These are phyloP conservation scores for Penicillium crystallinum DNA, from an alignment of 495 filamentous ascomycete species.

Conservation along the genomic window DNA sequence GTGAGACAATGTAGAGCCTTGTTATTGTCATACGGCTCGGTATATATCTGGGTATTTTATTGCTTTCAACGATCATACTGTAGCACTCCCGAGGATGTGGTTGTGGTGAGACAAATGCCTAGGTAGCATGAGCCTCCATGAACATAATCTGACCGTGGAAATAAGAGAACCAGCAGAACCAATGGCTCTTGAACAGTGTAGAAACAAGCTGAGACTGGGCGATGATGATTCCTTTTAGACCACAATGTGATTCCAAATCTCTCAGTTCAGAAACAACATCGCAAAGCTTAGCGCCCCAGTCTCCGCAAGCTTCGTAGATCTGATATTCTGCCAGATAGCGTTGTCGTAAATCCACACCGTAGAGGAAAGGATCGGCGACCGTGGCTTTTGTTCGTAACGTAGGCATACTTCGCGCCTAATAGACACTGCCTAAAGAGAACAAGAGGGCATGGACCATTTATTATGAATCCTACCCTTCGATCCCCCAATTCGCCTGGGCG, in stretches of 20 bases:
- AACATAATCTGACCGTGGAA: not conserved
- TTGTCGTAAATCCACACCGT: not conserved
- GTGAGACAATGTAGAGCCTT: too few relatives aligned
- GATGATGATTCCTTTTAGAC: not conserved
- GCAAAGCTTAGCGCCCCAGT: not conserved
- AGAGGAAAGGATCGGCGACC: slow-evolving; percentile 5
- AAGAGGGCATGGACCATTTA: slow-evolving; percentile 12
- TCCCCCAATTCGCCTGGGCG: slow-evolving; percentile 31
- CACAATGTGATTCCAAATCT: too few relatives aligned
- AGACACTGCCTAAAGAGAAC: not conserved
- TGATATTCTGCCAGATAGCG: slow-evolving; percentile 5
- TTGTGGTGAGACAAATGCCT: not conserved
- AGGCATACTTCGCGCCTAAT: not conserved
- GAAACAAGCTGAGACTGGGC: not conserved
- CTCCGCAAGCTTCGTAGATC: slow-evolving; percentile 3
- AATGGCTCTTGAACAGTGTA: not conserved
- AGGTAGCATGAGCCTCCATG: not conserved
- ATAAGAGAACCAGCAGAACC: not conserved
- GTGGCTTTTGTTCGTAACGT: slow-evolving; percentile 5
- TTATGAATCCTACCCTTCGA: slow-evolving; percentile 24
- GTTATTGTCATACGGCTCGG: not conserved
- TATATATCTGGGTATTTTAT: not conserved
- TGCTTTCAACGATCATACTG: not conserved
- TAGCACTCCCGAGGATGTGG: not conserved
- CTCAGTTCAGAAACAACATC: not conserved